A percentile compares a stretch with the other conserved stretches of the same genome.
These are phyloP conservation scores for Dissophora globulifera DNA, from an alignment of 192 early-diverging fungal genomes.

Conservation along the genomic window DNA sequence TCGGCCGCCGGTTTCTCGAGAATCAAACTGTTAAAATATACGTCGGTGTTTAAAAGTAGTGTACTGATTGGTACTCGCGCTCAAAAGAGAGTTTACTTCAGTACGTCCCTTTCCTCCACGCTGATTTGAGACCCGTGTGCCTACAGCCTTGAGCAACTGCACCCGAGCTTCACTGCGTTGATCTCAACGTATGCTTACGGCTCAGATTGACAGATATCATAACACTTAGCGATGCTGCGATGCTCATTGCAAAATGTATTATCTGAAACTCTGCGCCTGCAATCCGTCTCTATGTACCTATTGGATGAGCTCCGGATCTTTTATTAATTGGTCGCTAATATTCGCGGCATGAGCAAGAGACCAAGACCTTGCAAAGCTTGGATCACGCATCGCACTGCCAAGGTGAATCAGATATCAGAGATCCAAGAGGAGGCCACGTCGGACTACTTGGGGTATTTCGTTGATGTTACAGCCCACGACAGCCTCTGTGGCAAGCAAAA, in stretches of 20 bases:
- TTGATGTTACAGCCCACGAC: slow-evolving; percentile 18
- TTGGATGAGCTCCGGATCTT: background rate
- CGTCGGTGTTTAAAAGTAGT: background rate
- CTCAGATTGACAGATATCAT: slow-evolving; percentile 1
- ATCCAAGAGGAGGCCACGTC: background rate
- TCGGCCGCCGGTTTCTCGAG: slow-evolving; percentile 3
- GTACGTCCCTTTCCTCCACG: background rate
- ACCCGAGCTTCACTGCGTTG: background rate
- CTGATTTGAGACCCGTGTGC: background rate
- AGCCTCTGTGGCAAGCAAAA: slow-evolving; percentile 18
- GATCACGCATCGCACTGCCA: slow-evolving; percentile 9
- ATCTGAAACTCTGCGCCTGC: slow-evolving; percentile 6
- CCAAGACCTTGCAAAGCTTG: background rate
- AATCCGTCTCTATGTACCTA: background rate
- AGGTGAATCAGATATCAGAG: slow-evolving; percentile 3
- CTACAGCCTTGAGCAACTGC: background rate
- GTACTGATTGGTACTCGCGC: background rate
- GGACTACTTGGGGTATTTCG: slow-evolving; percentile 13
- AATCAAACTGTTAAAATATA: background rate
- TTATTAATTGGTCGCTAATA: background rate
- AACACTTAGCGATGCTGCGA: background rate
- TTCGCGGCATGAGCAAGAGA: background rate
- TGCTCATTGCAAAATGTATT: slow-evolving; percentile 1
- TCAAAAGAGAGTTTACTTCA: background rate
- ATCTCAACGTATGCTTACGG: too few species aligned